Conservation (phyloP, 371 early-diverging fungal species). For the Saksenaea oblongispora region DNA sequence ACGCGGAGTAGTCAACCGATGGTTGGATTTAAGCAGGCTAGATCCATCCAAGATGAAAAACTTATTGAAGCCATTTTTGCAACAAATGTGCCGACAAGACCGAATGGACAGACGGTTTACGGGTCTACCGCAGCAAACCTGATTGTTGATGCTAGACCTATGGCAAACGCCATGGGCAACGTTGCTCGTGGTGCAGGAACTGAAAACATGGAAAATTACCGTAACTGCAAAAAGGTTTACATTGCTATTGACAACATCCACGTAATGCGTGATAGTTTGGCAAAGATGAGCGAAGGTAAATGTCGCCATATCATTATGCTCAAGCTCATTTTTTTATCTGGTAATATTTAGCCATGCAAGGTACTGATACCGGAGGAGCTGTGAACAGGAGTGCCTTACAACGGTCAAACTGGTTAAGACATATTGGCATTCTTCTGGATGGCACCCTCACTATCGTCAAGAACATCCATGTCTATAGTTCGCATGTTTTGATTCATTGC, state of each 20-base stretch:
- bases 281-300: slow-evolving; percentile 85
- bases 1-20: slow-evolving; percentile 95
- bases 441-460: slow-evolving; percentile 83
- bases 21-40: slow-evolving; percentile 90
- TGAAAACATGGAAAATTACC: slow-evolving; percentile 92
- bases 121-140: slow-evolving; percentile 66
- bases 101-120: slow-evolving; percentile 47
- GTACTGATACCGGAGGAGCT: slow-evolving; percentile 50
- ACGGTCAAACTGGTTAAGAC: slow-evolving; percentile 86
- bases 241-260: slow-evolving; percentile 98
- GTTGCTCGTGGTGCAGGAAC: slow-evolving; percentile 94
- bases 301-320: not conserved
- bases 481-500: slow-evolving; percentile 95
- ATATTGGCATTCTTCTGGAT: slow-evolving; percentile 80
- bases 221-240: slow-evolving; percentile 80
- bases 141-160: slow-evolving; percentile 94
- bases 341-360: slow-evolving; percentile 48
- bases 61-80: slow-evolving; percentile 89
- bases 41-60: slow-evolving; percentile 97
- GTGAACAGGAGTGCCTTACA: slow-evolving; percentile 57
- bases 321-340: not conserved
- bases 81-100: slow-evolving; percentile 49
- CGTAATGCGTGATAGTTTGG: slow-evolving; percentile 90
- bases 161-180: slow-evolving; percentile 93
- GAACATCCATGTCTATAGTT: slow-evolving; percentile 70